These are phyloP conservation scores for Ophiocordyceps sinensis DNA, from an alignment of 2,329 filamentous ascomycete species.

Conservation along the genomic window DNA sequence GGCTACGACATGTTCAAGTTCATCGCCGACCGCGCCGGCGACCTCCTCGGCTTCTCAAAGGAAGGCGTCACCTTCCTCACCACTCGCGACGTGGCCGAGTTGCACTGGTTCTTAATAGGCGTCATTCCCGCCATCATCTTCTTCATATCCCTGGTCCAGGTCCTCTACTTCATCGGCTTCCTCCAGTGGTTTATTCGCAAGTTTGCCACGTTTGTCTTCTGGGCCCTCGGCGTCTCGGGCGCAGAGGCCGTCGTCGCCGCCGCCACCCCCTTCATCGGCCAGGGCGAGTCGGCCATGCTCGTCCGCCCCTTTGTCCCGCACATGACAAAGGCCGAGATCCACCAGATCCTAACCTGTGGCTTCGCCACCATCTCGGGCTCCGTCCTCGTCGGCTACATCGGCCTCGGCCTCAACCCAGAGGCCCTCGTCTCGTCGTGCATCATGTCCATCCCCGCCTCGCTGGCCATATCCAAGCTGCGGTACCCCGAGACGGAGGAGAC, in stretches of 20 bases:
- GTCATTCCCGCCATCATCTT: constrained; percentile 92
- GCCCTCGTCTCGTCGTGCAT: constrained; percentile 83
- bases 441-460: constrained; percentile 86
- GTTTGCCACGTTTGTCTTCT: constrained; percentile 85
- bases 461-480: constrained; percentile 79
- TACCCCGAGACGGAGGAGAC: constrained; percentile 82
- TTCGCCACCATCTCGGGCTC: constrained; percentile 87
- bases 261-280: constrained; percentile 85
- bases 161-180: constrained; percentile 66
- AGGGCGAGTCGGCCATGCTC: constrained; percentile 87
- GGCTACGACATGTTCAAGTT: constrained; percentile 90
- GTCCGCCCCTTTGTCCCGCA: constrained; percentile 77
- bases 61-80: constrained; percentile 60
- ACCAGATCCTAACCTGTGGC: constrained; percentile 85
- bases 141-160: constrained; percentile 84
- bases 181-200: constrained; percentile 85
- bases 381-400: constrained; percentile 75
- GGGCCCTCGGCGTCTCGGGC: constrained; percentile 72
- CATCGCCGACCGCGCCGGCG: constrained; percentile 59
- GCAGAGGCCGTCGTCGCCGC: constrained; percentile 89
- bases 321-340: constrained; percentile 75
- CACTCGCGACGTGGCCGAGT: constrained; percentile 24
- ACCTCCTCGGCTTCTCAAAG: constrained; percentile 61
- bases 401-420: constrained; percentile 68
- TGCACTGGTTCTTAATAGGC: constrained; percentile 56